Evolutionary conservation across 306 rosid species (phyloP).

Genomic region (Citrullus colocynthis): DNA sequence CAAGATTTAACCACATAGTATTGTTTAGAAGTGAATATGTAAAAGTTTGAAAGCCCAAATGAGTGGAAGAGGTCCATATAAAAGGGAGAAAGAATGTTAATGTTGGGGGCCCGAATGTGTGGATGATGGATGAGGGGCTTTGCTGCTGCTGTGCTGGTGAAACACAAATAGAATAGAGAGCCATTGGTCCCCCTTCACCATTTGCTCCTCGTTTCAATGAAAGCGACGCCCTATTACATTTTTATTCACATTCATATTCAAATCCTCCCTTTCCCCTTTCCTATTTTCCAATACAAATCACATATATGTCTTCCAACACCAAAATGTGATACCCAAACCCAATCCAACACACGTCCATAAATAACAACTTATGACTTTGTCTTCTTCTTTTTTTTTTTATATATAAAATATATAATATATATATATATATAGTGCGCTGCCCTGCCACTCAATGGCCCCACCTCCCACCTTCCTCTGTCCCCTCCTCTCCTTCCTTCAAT

Average conservation of each 20-base stretch:
- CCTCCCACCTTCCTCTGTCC: slow-evolving; percentile 7
- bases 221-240: not conserved
- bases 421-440: not conserved
- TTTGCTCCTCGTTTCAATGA: not conserved
- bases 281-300: not conserved
- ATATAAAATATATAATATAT: too few species aligned
- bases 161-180: not conserved
- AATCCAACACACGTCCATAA: not conserved
- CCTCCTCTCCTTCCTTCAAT: not conserved
- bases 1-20: too few species aligned
- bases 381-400: not conserved
- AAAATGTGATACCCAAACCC: not conserved
- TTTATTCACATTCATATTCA: not conserved
- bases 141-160: not conserved
- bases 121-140: not conserved
- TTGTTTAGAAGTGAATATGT: too few species aligned
- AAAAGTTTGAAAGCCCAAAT: not conserved
- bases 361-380: not conserved
- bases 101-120: not conserved
- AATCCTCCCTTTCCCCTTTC: not conserved
- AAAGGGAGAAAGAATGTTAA: not conserved
- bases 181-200: not conserved
- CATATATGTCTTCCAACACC: not conserved
- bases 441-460: not conserved
- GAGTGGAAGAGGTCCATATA: not conserved